These are phyloP conservation scores for Pythium diclinum DNA, from an alignment of 352 stramenopile species.

Conservation along the genomic window DNA sequence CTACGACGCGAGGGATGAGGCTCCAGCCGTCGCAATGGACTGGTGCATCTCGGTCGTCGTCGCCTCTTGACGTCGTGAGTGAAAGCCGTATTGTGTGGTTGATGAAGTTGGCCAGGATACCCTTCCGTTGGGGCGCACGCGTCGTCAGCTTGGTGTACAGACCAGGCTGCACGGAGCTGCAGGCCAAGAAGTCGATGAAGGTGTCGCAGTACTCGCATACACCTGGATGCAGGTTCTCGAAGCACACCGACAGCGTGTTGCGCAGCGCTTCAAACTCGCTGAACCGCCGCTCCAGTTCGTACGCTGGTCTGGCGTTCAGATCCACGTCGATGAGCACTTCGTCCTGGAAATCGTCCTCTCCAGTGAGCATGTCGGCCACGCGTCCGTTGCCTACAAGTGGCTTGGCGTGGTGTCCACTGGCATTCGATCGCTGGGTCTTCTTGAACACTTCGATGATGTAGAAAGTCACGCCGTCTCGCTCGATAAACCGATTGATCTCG, in stretches of 20 bases:
- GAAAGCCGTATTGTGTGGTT: slow-evolving; percentile 16
- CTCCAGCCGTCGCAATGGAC: slow-evolving; percentile 18
- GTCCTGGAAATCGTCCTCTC: neutral
- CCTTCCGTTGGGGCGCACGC: slow-evolving; percentile 13
- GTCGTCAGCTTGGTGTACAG: slow-evolving; percentile 26
- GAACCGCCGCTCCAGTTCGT: slow-evolving; percentile 21
- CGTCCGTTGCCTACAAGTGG: neutral
- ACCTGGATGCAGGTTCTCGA: slow-evolving; percentile 20
- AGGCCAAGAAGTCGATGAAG: slow-evolving; percentile 19
- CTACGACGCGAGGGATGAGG: slow-evolving; percentile 21
- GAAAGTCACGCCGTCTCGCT: slow-evolving; percentile 42
- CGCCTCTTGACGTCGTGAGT: slow-evolving; percentile 1
- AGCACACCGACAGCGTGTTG: slow-evolving; percentile 16
- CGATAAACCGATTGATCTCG: slow-evolving; percentile 36
- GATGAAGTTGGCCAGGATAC: slow-evolving; percentile 20
- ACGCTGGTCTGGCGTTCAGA: slow-evolving; percentile 10
- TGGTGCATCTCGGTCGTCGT: neutral
- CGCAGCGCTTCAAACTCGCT: slow-evolving; percentile 27
- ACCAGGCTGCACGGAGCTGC: slow-evolving; percentile 21
- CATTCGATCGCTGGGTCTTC: slow-evolving; percentile 9
- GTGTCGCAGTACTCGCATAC: slow-evolving; percentile 21
- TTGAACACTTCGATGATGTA: slow-evolving; percentile 37
- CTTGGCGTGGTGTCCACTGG: neutral
- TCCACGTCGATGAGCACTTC: slow-evolving; percentile 25
- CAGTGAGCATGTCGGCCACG: neutral